Base-by-base conservation (phyloP, 208 protist genomes). In the Jaenimonas drosophilae region DNA sequence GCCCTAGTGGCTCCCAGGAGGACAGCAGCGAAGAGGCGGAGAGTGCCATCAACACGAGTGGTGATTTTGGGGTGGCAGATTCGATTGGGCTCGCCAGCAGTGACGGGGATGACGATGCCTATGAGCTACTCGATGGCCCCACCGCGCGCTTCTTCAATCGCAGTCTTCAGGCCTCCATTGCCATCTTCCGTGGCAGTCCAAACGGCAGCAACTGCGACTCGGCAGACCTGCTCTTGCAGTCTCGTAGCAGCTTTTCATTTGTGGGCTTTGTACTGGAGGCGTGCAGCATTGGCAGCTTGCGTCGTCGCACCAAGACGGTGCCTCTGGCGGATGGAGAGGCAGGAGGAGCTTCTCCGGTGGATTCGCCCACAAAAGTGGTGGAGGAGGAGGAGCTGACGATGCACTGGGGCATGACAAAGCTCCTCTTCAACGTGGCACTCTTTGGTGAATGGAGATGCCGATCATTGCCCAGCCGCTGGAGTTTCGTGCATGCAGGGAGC, bases 371-470 rank as follows among this genome's bases (percentile, higher is more conserved):
- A n/a, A n/a, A 98, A 4, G 54, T 94, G 2, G 20, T 91, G n/a
- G 42, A 96, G 11, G 40, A 91, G 37, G 12, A 72, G 31, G 62
- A 63, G n/a, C n/a, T n/a, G n/a, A n/a, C n/a, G 17, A 93, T 97
- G 24, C 48, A 49, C 46, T 77, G 89, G 29, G 44, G 93, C 21
- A 77, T 93, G 0, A 60, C 98, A 19, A 97, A 99, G 67, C 97
- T 99, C 54, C 91, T 96, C 3, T 95, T 92, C 0, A 98, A 99
- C 68, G 96, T 99, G 69, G 98, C 88, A 61, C 88, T 97, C 4
- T 76, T 98, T 36, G 97, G 88, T 4, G 38, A 70, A 43, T 82
- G 68, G 70, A n/a, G n/a, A n/a, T 53, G 73, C 36, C 39, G 64
- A 20, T 55, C 53, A 7, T 53, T 61, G 34, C 52, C 54, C 14